phyloP scores from a whole-genome alignment of 2,329 filamentous ascomycete genomes.

The Colletotrichum phormii region DNA sequence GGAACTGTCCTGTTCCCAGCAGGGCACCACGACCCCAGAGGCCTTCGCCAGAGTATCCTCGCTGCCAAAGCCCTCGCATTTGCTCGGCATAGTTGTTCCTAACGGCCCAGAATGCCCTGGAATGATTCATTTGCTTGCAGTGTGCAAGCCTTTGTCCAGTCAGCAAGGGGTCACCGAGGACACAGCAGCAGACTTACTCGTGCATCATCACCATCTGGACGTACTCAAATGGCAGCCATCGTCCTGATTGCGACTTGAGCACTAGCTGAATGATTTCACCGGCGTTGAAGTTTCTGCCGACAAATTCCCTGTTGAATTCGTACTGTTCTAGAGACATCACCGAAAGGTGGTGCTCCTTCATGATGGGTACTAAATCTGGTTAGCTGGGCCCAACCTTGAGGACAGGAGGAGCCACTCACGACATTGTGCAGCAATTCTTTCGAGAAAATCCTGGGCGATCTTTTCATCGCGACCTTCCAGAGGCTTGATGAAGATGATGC shows the following conservation, averaged over 20 bases:
- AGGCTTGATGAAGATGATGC: constrained; percentile 88
- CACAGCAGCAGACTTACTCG: constrained; percentile 58
- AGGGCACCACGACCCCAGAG: constrained; percentile 81
- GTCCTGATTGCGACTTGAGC: constrained; percentile 72
- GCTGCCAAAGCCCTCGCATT: constrained; percentile 77
- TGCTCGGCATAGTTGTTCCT: constrained; percentile 78
- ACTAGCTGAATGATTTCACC: constrained; percentile 90
- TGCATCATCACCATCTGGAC: constrained; percentile 98
- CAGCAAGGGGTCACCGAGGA: constrained; percentile 5
- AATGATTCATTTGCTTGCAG: constrained; percentile 93
- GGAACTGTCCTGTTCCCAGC: constrained; percentile 71
- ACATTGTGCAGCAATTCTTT: constrained; percentile 85
- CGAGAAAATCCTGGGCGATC: constrained; percentile 76
- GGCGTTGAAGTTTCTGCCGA: constrained; percentile 90
- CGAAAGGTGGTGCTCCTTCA: constrained; percentile 73
- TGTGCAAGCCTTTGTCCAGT: constrained; percentile 74
- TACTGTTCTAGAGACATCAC: constrained; percentile 84
- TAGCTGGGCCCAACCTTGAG: not conserved
- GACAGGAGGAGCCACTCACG: constrained; percentile 52
- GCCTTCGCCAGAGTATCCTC: constrained; percentile 82
- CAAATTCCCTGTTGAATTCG: constrained; percentile 83
- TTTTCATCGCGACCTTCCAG: constrained; percentile 73
- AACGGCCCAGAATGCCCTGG: constrained; percentile 82
- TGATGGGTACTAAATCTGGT: constrained; percentile 68
- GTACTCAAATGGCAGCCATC: constrained; percentile 84